A percentile compares a stretch with the other conserved stretches of the same genome.
These are phyloP conservation scores for Pichia sp. DNA, from an alignment of 1,139 yeast genomes.

Conservation along the genomic window DNA sequence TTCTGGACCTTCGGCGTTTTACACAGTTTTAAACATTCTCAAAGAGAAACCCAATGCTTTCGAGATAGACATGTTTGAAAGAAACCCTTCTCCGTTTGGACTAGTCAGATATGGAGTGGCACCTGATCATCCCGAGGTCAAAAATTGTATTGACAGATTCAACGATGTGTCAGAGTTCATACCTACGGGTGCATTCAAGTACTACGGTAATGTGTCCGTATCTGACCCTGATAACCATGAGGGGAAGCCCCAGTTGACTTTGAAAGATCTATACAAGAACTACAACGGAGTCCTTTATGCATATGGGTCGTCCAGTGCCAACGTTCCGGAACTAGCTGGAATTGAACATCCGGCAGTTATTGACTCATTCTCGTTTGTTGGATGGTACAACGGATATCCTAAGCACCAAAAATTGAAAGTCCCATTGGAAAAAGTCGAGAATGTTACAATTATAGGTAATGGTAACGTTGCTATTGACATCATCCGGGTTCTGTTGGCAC, in stretches of 20 bases:
- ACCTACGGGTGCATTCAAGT: slow-evolving; percentile 42
- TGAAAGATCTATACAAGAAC: slow-evolving; percentile 45
- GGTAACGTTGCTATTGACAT: slow-evolving; percentile 97
- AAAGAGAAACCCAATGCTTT: slow-evolving; percentile 36
- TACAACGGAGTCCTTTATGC: slow-evolving; percentile 76
- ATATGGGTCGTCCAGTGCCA: slow-evolving; percentile 74
- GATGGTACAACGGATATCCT: slow-evolving; percentile 95
- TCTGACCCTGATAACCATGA: slow-evolving; percentile 25
- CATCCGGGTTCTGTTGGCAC: slow-evolving; percentile 69
- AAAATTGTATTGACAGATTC: slow-evolving; percentile 80
- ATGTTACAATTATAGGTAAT: slow-evolving; percentile 84
- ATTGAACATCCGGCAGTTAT: slow-evolving; percentile 57
- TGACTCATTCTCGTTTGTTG: slow-evolving; percentile 85
- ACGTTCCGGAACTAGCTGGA: slow-evolving; percentile 47
- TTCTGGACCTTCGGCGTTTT: slow-evolving; percentile 95
- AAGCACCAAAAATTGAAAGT: slow-evolving; percentile 45
- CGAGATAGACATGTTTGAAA: slow-evolving; percentile 65
- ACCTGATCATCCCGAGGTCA: slow-evolving; percentile 98
- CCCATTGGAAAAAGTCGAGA: slow-evolving; percentile 53
- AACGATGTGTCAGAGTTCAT: slow-evolving; percentile 41
- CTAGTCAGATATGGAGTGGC: slow-evolving; percentile 94
- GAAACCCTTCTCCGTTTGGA: slow-evolving; percentile 87
- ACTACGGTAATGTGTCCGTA: slow-evolving; percentile 69
- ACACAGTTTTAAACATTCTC: slow-evolving; percentile 74
- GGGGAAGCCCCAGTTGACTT: slow-evolving; percentile 26